These are phyloP conservation scores for Ampelocalamus luodianensis DNA, from an alignment of 176 grass and related monocot genomes.

Conservation along the genomic window DNA sequence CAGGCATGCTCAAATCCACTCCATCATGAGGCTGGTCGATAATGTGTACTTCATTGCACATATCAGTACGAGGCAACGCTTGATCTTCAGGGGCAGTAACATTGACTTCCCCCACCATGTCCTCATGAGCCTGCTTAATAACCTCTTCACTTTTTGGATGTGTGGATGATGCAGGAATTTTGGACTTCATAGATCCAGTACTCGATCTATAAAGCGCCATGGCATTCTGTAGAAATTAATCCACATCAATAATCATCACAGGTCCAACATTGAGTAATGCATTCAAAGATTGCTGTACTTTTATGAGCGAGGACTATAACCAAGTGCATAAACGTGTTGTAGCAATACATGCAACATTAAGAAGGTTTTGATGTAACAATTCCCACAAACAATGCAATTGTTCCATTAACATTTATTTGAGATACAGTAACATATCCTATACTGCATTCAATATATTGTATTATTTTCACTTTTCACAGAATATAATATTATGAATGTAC, in stretches of 20 bases:
- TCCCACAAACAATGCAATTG: not conserved
- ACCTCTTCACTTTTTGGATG: slow-evolving; percentile 20
- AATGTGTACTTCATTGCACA: not conserved
- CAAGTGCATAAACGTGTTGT: not conserved
- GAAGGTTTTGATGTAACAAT: slow-evolving; percentile 1
- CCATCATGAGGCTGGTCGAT: not conserved
- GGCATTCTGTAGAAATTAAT: slow-evolving; percentile 46
- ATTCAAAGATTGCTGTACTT: not conserved
- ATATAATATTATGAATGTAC: not conserved
- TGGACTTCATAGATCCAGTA: slow-evolving; percentile 26
- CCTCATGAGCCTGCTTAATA: slow-evolving; percentile 15
- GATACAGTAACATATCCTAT: not conserved
- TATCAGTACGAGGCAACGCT: not conserved
- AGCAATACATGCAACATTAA: not conserved
- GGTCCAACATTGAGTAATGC: not conserved
- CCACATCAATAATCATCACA: not conserved
- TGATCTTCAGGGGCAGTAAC: not conserved
- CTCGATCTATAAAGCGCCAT: slow-evolving; percentile 37
- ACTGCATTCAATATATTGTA: not conserved
- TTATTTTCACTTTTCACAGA: not conserved
- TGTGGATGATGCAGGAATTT: slow-evolving; percentile 16
- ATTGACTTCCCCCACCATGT: slow-evolving; percentile 6
- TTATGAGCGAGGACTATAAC: not conserved
- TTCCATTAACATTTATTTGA: slow-evolving; percentile 6
- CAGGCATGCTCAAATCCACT: not conserved